Conservation (phyloP, 2,329 filamentous ascomycete species). For the Exophiala oligosperma region DNA sequence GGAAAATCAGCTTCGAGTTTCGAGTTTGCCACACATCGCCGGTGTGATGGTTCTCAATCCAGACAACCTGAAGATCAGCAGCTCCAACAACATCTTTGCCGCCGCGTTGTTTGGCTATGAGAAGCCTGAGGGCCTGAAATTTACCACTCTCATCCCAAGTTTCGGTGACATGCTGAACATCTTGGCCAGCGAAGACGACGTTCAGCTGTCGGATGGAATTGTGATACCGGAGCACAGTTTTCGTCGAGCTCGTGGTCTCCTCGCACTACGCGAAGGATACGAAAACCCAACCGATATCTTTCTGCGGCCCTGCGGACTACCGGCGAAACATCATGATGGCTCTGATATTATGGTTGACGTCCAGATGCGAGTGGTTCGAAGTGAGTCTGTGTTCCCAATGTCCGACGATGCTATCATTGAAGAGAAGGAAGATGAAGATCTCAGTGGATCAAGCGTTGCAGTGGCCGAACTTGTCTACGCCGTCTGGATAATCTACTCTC, state of each 20-base stretch:
- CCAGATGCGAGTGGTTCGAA: conserved; percentile 94
- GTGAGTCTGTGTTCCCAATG: conserved; percentile 65
- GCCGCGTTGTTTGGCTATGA: conserved; percentile 88
- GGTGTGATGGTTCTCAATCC: conserved; percentile 93
- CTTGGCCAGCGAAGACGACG: conserved; percentile 81
- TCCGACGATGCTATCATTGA: conserved; percentile 65
- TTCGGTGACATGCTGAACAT: conserved; percentile 83
- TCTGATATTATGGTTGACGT: conserved; percentile 91
- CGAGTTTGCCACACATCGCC: conserved; percentile 95
- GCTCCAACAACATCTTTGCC: conserved; percentile 93
- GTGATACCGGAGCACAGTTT: conserved; percentile 97
- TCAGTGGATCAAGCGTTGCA: conserved; percentile 46
- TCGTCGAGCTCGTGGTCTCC: conserved; percentile 78
- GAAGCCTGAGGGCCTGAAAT: conserved; percentile 74
- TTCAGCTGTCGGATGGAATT: conserved; percentile 85
- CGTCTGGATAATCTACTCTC: conserved; percentile 94
- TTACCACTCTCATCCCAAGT: conserved; percentile 78
- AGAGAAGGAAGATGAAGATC: conserved; percentile 60
- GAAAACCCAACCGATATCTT: conserved; percentile 78
- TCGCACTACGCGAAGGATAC: conserved; percentile 79
- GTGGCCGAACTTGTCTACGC: conserved; percentile 84
- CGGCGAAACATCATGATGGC: conserved; percentile 85
- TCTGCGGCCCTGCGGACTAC: conserved; percentile 77
- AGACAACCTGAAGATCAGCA: conserved; percentile 74
- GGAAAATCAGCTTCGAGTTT: conserved; percentile 74